Base-by-base conservation (phyloP, 352 stramenopile species). In the Pythium sukuiense region DNA sequence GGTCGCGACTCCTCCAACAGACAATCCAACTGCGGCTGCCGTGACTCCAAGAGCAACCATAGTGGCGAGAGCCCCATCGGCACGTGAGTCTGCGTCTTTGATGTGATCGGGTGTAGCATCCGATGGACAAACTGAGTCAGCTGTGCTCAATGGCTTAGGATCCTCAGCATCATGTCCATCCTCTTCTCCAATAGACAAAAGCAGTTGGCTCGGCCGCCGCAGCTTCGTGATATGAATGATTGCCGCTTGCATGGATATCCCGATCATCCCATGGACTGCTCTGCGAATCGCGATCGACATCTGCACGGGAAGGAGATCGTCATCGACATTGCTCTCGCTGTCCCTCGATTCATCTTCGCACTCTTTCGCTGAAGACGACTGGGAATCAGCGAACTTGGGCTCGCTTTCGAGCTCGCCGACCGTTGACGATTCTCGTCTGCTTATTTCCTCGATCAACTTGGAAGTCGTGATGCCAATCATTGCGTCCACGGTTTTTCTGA, bases 241-340 rank as follows among this genome's bases (percentile, higher is more conserved):
- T 39, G 60, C 73, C 24, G 73, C 59, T 62, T 85, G 72, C n/a
- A 85, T 70, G 0, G 77, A 82, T 32, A 78, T 56, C 2, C 70
- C 77, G 43, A 85, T 83, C 33, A 85, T 46, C 29, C 70, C 73
- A 54, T 71, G 72, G 9, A 85, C 75, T 20, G 66, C 57, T 57
- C 70, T 61, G 3, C 71, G 70, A 46, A 83, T 73, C 16, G 75
- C 70, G 33, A 82, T 64, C 14, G 74, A 76, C 74, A 83, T 85
- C 29, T 65, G 49, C 0, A 78, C 63, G n/a, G 74, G 59, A 29
- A 85, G 70, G 24, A 66, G 35, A 29, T 61, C 57, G 8, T 59
- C 24, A 0, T 67, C 20, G 11, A 59, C 57, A 24, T 65, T 65
- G 37, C 2, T 32, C 20, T 32, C 20, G 4, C 30, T 50, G 18